Evolutionary conservation across 2,329 filamentous ascomycete species (phyloP).

Genomic region (Truncatella angustata): DNA sequence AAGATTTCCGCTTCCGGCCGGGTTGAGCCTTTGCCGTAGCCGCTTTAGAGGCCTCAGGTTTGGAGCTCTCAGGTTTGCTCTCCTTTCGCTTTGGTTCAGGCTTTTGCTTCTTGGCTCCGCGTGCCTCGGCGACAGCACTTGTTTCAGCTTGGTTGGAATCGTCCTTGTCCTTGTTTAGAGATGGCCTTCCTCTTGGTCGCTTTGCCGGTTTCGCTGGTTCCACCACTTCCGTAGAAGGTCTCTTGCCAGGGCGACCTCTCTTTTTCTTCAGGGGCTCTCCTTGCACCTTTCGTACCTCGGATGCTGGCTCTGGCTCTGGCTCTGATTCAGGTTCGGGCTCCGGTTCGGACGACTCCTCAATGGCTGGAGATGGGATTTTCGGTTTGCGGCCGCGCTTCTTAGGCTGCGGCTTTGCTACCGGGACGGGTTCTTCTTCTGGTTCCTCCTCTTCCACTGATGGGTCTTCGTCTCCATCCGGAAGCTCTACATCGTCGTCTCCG

Average conservation of each 20-base stretch:
- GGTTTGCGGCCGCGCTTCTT: constrained; percentile 10
- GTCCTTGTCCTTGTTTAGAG: constrained; percentile 14
- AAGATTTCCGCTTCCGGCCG: constrained; percentile 34
- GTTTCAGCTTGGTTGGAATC: constrained; percentile 15
- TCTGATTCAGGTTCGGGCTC: constrained; percentile 18
- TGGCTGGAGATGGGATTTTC: background rate
- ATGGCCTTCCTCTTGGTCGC: background rate
- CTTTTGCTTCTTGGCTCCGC: constrained; percentile 23
- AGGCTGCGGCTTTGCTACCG: constrained; percentile 11
- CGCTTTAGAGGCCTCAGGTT: constrained; percentile 20
- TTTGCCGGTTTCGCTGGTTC: constrained; percentile 7
- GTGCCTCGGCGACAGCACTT: constrained; percentile 15
- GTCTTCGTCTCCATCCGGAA: constrained; percentile 11
- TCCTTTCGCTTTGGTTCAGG: constrained; percentile 12
- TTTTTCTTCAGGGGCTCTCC: constrained; percentile 23
- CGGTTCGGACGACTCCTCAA: background rate
- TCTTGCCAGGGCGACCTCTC: constrained; percentile 24
- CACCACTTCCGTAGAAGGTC: constrained; percentile 1
- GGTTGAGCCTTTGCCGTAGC: constrained; percentile 28
- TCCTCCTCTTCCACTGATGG: constrained; percentile 11
- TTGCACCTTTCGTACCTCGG: constrained; percentile 13
- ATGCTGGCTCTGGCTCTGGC: constrained; percentile 12
- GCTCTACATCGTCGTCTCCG: too few species aligned
- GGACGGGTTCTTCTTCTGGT: background rate
- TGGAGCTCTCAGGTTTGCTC: constrained; percentile 14